Base-by-base conservation (phyloP, 106 monocot species). In the Vanilla planifolia region DNA sequence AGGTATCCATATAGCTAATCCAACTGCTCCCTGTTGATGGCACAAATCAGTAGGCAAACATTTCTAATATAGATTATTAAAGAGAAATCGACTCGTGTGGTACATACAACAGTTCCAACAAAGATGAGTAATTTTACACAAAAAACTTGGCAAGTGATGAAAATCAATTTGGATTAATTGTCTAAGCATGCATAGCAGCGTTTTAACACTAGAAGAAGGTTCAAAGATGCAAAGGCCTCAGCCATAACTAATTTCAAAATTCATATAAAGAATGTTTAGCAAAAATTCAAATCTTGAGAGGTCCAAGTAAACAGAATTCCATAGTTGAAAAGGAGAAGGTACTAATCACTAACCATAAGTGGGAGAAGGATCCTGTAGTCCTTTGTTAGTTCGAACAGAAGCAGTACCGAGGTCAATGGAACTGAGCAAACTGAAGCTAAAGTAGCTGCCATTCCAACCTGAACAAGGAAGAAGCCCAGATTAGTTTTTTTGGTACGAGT, bases 401-500 rank as follows among this genome's bases (percentile, higher is more conserved):
- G 91, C 34, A 98, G 66, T 17, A 98, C 96, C 62, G 96, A 98
- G 47, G 96, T 98, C 64, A 98, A 75, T 16, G 96, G 96, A 76
- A 98, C 96, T 67, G 96, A 98, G 73, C 96, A 98, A 65, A 98
- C 91, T 55, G 96, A 98, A 71, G 96, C 96, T 44, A 98, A 64
- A 7, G 87, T 98, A 41, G 96, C 96, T 71, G 96, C 96, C 96
- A 98, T 98, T 58, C 96, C 96, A 64, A 98, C 96, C 96, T 98
- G 64, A 30, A 75, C 29, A 26, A 25, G 9, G 34, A 55, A 37
- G 37, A 70, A 65, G 36, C 15, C 21, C 20, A 27, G 26, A 41
- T 35, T 34, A 57, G 20, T 8, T 35, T 10, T 20, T 11, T 6
- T 14, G 15, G 16, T 20, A 24, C 20, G 21, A 33, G 19, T 57